A percentile compares a stretch with the other conserved stretches of the same genome.
Conservation (phyloP, 23 red algal species). For the Gracilariopsis chorda region DNA sequence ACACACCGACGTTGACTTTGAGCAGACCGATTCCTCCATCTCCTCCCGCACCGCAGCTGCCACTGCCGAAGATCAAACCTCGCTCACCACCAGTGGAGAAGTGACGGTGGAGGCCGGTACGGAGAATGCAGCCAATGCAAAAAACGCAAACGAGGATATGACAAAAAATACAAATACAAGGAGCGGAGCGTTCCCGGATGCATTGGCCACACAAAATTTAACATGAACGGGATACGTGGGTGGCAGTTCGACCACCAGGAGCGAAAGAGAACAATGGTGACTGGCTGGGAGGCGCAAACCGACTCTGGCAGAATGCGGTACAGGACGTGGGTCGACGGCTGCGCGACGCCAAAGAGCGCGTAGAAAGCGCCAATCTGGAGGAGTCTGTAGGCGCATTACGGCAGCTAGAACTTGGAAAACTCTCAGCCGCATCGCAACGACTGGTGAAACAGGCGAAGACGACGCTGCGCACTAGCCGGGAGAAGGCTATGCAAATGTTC, state of each 20-base stretch:
- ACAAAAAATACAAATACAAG: no score
- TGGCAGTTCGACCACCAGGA: neutral
- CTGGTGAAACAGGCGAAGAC: neutral
- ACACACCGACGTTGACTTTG: neutral
- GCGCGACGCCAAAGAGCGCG: neutral
- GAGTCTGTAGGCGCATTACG: neutral
- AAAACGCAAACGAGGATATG: no score
- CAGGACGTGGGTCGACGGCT: neutral
- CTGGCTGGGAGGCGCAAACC: neutral
- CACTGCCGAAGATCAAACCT: neutral
- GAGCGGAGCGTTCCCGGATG: neutral
- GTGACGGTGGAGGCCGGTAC: no score
- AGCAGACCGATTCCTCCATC: neutral
- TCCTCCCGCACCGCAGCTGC: neutral
- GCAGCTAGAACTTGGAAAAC: no score
- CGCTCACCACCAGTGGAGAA: neutral
- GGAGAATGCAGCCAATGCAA: no score
- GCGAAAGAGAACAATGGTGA: neutral
- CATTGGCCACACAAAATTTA: neutral
- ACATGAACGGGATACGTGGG: neutral
- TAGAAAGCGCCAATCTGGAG: neutral
- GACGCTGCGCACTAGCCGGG: neutral
- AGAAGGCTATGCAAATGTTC: conserved; percentile 8
- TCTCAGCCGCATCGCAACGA: no score
- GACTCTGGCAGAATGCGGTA: neutral